phyloP scores from a whole-genome alignment of 108 stramenopile genomes.

The Stephanodiscus triporus region DNA sequence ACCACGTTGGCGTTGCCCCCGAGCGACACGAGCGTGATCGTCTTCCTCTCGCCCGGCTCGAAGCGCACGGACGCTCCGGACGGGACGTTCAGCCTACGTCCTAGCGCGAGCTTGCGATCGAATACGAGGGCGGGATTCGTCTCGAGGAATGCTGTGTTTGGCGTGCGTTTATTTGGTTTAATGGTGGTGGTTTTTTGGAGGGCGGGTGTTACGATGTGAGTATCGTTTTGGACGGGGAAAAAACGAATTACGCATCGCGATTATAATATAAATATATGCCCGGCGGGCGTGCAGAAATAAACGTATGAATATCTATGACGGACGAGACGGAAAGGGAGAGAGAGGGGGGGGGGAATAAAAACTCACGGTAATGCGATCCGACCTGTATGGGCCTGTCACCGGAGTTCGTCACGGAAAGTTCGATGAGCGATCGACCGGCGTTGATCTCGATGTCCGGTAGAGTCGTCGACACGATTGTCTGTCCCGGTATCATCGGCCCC shows the following conservation, averaged over 20 bases:
- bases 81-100: constrained; percentile 91
- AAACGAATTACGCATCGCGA: no score
- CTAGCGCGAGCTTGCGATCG: constrained; percentile 86
- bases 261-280: no score
- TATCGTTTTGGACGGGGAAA: no score
- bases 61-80: constrained; percentile 94
- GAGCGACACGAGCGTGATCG: constrained; percentile 88
- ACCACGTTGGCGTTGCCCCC: constrained; percentile 68
- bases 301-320: no score
- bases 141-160: constrained; percentile 73
- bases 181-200: not conserved
- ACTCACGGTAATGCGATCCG: constrained; percentile 78
- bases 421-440: constrained; percentile 57
- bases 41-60: constrained; percentile 96
- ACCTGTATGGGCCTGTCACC: constrained; percentile 98
- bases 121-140: constrained; percentile 91
- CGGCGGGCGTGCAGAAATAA: no score
- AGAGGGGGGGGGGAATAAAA: constrained; percentile 3
- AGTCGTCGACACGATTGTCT: constrained; percentile 53
- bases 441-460: constrained; percentile 76
- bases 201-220: no score
- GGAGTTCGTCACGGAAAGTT: constrained; percentile 91
- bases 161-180: no score
- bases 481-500: constrained; percentile 34
- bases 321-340: not conserved